These are phyloP conservation scores for Rhododendron williamsianum DNA, from an alignment of 148 eudicot genomes.

Conservation along the genomic window DNA sequence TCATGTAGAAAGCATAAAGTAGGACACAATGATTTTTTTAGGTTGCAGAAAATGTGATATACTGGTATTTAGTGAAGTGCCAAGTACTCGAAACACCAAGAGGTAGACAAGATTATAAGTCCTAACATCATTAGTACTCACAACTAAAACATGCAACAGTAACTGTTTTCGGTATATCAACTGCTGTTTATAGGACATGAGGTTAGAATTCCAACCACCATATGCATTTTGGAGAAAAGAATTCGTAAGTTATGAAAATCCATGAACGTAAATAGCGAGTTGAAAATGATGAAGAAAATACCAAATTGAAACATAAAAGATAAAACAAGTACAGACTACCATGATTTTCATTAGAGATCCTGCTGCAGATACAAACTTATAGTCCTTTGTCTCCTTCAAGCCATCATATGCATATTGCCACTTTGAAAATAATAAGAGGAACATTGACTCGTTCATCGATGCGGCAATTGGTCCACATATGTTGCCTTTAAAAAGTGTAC, in stretches of 20 bases:
- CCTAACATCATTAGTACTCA: neutral
- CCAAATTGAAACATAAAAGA: neutral
- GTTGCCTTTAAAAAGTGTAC: constrained; percentile 59
- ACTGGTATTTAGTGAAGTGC: neutral
- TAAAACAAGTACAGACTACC: constrained; percentile 37
- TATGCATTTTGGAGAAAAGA: neutral
- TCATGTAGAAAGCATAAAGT: neutral
- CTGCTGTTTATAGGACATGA: neutral
- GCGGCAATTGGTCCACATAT: constrained; percentile 88
- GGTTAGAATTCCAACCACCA: neutral
- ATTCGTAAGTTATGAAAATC: neutral
- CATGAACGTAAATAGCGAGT: neutral
- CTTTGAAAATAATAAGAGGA: constrained; percentile 61
- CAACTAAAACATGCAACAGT: neutral
- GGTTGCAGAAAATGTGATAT: neutral
- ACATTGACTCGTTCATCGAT: constrained; percentile 85
- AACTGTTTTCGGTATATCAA: neutral
- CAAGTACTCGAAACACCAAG: neutral
- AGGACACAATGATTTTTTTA: neutral
- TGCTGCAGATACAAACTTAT: constrained; percentile 74
- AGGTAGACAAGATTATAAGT: neutral
- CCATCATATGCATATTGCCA: constrained; percentile 87
- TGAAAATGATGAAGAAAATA: neutral
- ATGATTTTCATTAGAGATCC: constrained; percentile 85
- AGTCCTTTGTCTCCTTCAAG: constrained; percentile 83